Percentiles rank a stretch among this genome's conserved stretches.
Conservation (phyloP, 2,329 filamentous ascomycete genomes). For the Escovopsis sp. region DNA sequence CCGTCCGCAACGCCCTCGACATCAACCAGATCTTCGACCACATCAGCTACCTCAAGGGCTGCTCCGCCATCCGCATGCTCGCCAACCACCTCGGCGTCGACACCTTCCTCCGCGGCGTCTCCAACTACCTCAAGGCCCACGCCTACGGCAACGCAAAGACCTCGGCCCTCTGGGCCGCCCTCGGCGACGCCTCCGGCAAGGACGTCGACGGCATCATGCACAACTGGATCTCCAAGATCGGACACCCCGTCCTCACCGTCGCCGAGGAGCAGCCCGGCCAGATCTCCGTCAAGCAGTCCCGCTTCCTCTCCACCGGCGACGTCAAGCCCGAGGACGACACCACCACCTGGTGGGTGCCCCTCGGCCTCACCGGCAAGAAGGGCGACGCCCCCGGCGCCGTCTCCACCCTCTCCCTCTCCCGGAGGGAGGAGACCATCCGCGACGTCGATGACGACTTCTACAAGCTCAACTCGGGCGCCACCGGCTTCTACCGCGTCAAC, state of each 20-base stretch:
- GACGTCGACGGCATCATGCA: conserved; percentile 83
- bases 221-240: conserved; percentile 90
- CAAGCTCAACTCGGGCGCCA: conserved; percentile 82
- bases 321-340: conserved; percentile 81
- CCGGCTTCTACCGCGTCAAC: conserved; percentile 83
- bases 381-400: conserved; percentile 39
- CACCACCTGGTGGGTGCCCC: conserved; percentile 90
- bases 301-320: conserved; percentile 86
- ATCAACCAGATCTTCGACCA: conserved; percentile 97
- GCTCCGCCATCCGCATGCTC: conserved; percentile 92
- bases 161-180: conserved; percentile 75
- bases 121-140: conserved; percentile 76
- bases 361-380: conserved; percentile 66
- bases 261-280: conserved; percentile 62
- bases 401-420: conserved; percentile 52
- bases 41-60: conserved; percentile 94
- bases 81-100: conserved; percentile 78
- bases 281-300: conserved; percentile 68
- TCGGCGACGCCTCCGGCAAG: conserved; percentile 75
- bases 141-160: conserved; percentile 85
- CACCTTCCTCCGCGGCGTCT: conserved; percentile 79
- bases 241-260: conserved; percentile 80
- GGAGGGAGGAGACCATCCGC: conserved; percentile 62
- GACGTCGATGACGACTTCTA: conserved; percentile 72
- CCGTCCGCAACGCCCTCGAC: conserved; percentile 82